Evolutionary conservation across 2,329 filamentous ascomycete species (phyloP).

Genomic region (Hawksworthiomyces lignivorus): DNA sequence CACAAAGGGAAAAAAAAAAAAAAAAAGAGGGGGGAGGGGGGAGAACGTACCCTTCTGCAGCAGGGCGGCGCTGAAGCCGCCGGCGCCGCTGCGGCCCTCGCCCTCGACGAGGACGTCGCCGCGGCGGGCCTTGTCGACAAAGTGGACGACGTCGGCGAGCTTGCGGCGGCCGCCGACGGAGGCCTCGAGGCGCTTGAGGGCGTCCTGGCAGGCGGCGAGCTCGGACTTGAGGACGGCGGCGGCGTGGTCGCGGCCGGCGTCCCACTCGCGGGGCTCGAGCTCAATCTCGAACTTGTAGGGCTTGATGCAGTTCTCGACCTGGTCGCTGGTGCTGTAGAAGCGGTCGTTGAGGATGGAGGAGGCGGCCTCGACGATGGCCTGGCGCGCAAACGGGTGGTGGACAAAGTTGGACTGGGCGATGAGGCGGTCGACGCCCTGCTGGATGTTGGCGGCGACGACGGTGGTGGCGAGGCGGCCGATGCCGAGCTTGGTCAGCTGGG

Average conservation of each 20-base stretch:
- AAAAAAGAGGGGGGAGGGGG: neutral
- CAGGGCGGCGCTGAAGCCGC: slow-evolving; percentile 84
- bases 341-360: slow-evolving; percentile 85
- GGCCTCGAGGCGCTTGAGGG: slow-evolving; percentile 67
- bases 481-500: slow-evolving; percentile 84
- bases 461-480: slow-evolving; percentile 89
- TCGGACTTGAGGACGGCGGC: slow-evolving; percentile 77
- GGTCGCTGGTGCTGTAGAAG: slow-evolving; percentile 94
- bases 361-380: slow-evolving; percentile 87
- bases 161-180: slow-evolving; percentile 75
- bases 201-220: slow-evolving; percentile 72
- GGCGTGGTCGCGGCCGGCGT: slow-evolving; percentile 75
- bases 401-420: slow-evolving; percentile 77
- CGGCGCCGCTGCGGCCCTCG: slow-evolving; percentile 74
- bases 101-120: slow-evolving; percentile 81
- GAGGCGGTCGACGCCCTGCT: slow-evolving; percentile 72
- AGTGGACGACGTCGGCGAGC: slow-evolving; percentile 79
- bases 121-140: slow-evolving; percentile 82
- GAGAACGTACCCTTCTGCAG: slow-evolving; percentile 63
- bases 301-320: slow-evolving; percentile 98
- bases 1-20: neutral
- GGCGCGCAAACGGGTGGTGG: slow-evolving; percentile 81
- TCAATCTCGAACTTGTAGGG: slow-evolving; percentile 98
- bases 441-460: slow-evolving; percentile 81
- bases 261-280: slow-evolving; percentile 85